Conservation (phyloP, 2,329 filamentous ascomycete species). For the Diaporthe sp. region DNA sequence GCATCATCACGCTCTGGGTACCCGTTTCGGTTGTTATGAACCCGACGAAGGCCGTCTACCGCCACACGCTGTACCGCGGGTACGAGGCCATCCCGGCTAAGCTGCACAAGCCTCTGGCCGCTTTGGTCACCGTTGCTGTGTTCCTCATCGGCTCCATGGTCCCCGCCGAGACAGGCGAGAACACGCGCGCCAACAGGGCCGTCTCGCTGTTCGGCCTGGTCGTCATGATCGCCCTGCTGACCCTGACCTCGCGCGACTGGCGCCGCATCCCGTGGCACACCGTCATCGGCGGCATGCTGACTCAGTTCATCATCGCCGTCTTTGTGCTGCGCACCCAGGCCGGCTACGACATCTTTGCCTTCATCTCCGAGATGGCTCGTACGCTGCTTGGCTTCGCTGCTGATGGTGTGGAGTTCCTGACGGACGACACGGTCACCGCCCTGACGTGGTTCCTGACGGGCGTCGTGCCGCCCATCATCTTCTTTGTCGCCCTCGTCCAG, state of each 20-base stretch:
- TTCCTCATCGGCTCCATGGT: slow-evolving; percentile 85
- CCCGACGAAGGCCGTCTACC: slow-evolving; percentile 78
- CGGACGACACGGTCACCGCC: slow-evolving; percentile 56
- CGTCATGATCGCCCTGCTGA: slow-evolving; percentile 78
- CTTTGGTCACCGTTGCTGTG: slow-evolving; percentile 73
- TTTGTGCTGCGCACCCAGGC: slow-evolving; percentile 86
- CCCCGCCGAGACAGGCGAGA: slow-evolving; percentile 78
- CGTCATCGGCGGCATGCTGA: slow-evolving; percentile 88
- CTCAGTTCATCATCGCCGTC: slow-evolving; percentile 88
- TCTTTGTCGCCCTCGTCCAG: slow-evolving; percentile 94
- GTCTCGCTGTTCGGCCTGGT: slow-evolving; percentile 83
- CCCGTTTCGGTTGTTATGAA: slow-evolving; percentile 75
- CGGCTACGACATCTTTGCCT: slow-evolving; percentile 92
- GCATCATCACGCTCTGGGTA: slow-evolving; percentile 80
- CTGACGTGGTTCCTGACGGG: slow-evolving; percentile 78
- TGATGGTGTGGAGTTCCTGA: slow-evolving; percentile 81
- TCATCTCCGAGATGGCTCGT: slow-evolving; percentile 82
- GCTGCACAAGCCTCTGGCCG: slow-evolving; percentile 73
- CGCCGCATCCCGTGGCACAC: slow-evolving; percentile 78
- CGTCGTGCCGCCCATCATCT: slow-evolving; percentile 93
- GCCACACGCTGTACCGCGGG: slow-evolving; percentile 69
- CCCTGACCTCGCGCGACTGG: slow-evolving; percentile 77
- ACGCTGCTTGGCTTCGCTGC: slow-evolving; percentile 81
- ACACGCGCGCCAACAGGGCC: slow-evolving; percentile 83
- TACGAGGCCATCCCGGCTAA: slow-evolving; percentile 75